phyloP scores from a whole-genome alignment of 2,329 filamentous ascomycete species.

The Beauveria sp. region DNA sequence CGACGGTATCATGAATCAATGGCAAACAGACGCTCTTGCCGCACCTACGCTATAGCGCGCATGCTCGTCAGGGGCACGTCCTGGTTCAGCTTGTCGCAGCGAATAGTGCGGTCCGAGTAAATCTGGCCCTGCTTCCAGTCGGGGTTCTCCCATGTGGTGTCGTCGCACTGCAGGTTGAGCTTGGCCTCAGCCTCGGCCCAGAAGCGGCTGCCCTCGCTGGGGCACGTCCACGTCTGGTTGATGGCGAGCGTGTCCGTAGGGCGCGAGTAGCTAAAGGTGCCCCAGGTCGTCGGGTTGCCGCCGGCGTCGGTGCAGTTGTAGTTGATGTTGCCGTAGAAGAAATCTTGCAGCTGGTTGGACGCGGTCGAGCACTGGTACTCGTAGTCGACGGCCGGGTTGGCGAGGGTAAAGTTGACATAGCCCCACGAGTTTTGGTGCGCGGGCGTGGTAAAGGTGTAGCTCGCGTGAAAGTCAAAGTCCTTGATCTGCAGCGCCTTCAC shows the following conservation, averaged over 20 bases:
- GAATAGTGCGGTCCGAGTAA: conserved; percentile 23
- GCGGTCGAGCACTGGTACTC: conserved; percentile 30
- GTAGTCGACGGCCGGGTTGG: conserved; percentile 36
- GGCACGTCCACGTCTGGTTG: conserved; percentile 44
- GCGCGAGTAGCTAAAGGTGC: conserved; percentile 36
- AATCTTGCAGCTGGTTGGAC: conserved; percentile 37
- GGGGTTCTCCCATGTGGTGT: conserved; percentile 21
- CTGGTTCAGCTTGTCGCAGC: conserved; percentile 21
- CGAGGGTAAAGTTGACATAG: conserved; percentile 41
- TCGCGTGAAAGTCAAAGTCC: conserved; percentile 41
- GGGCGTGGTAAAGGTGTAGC: conserved; percentile 41
- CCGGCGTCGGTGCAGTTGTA: conserved; percentile 36
- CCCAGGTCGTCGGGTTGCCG: conserved; percentile 18
- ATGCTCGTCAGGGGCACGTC: conserved; percentile 21
- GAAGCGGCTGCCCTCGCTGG: conserved; percentile 29
- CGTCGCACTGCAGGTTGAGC: conserved; percentile 23
- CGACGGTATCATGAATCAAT: background rate
- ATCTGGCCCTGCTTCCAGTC: conserved; percentile 25
- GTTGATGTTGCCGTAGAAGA: conserved; percentile 40
- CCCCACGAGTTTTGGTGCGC: conserved; percentile 44
- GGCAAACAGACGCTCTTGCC: background rate
- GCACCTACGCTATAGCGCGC: conserved; percentile 18
- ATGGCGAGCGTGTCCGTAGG: conserved; percentile 29
- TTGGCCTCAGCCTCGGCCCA: conserved; percentile 20
- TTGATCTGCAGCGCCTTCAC: conserved; percentile 31